A percentile compares a stretch with the other conserved stretches of the same genome.
These are phyloP conservation scores for Fragaria iinumae DNA, from an alignment of 306 rosid species.

Conservation along the genomic window DNA sequence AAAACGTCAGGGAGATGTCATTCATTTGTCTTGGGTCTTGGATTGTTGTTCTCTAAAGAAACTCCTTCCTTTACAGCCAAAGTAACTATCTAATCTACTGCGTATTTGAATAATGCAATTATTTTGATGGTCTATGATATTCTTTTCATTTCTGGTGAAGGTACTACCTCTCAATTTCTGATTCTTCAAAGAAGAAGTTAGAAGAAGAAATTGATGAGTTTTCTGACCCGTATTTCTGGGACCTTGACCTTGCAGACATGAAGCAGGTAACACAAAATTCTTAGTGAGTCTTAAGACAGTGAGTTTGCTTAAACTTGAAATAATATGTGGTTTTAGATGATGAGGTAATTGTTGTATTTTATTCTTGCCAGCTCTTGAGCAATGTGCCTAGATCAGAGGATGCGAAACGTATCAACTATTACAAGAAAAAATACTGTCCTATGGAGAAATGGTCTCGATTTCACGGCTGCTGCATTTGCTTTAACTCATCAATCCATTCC, in stretches of 20 bases:
- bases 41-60: conserved; percentile 70
- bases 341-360: conserved; percentile 10
- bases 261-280: conserved; percentile 56
- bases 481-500: conserved; percentile 40
- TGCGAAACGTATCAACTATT: conserved; percentile 42
- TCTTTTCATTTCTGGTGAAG: conserved; percentile 34
- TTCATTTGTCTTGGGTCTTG: conserved; percentile 75
- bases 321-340: not conserved
- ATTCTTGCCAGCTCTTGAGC: conserved; percentile 63
- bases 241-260: conserved; percentile 67
- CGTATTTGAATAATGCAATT: conserved; percentile 16
- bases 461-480: conserved; percentile 62
- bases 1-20: conserved; percentile 69
- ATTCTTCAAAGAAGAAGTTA: conserved; percentile 63
- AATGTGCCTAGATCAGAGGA: conserved; percentile 50
- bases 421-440: conserved; percentile 81
- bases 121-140: conserved; percentile 13
- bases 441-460: conserved; percentile 68
- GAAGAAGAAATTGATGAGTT: conserved; percentile 81
- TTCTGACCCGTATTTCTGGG: conserved; percentile 79
- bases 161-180: conserved; percentile 76
- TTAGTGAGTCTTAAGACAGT: no score
- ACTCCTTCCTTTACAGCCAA: conserved; percentile 67
- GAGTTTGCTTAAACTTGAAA: no score
- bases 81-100: conserved; percentile 33